Evolutionary conservation across 768 basidiomycete genomes (phyloP), one percentile per base, ranked within the genome.

Genomic region (Naematelia aurantialba): DNA sequence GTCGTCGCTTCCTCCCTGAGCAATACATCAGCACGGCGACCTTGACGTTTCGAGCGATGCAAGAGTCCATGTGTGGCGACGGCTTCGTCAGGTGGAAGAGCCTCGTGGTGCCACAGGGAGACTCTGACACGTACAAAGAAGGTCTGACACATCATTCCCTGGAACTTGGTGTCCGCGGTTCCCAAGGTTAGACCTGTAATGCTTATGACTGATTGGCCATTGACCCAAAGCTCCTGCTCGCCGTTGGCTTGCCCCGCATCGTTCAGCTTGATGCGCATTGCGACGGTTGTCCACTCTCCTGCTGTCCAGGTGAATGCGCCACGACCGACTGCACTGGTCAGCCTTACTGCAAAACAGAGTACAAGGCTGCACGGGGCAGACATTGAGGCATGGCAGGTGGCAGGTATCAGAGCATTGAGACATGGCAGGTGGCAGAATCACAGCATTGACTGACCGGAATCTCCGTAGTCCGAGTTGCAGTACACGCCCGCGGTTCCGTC

Each of bases 191-290:
- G 78, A 17, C 84, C 84, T 17, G 62, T 66, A 39, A 85, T 81
- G 55, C 79, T 82, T 72, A 89, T 81, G 55, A 85, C 83, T 66
- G 83, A 85, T 78, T 83, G 73, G 34, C 87, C 88, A 61, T 85
- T 81, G 42, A 82, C 82, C 72, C 83, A 87, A 22, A 89, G 77
- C 73, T 88, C 79, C 46, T 88, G 72, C 77, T 87, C 85, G n/a
- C 89, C 89, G 68, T 92, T 87, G 13, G 82, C 80, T 73, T 82
- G 65, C 13, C 85, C 86, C 39, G 80, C 81, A 59, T 86, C 85
- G 75, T 92, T 92, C 67, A 91, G 82, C 74, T 81, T 81, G 52
- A 90, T 82, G 61, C 88, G 83, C 78, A 89, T 81, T 26, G 81
- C 78, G 62, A 90, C 80, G n/a, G 83, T 83, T 21, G 82, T 85